Percentiles rank a stretch among this genome's conserved stretches.
Conservation (phyloP, 192 early-diverging fungal species). For the Obelidium mucronatum region DNA sequence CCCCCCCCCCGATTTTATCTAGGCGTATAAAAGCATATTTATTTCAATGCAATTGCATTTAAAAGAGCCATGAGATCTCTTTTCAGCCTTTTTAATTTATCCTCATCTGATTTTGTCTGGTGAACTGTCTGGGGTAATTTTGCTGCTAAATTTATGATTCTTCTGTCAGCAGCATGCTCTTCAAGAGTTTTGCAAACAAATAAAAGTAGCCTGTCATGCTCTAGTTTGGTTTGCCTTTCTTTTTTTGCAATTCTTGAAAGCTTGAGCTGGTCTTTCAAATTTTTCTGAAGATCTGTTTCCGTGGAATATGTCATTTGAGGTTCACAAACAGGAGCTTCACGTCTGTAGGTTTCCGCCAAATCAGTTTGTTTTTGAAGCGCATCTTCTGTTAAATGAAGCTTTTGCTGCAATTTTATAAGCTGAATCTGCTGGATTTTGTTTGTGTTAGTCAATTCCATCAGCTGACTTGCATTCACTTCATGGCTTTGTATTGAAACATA, state of each 20-base stretch:
- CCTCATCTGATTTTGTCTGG: not conserved
- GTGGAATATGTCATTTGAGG: not conserved
- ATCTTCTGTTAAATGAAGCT: too few relatives aligned
- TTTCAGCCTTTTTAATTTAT: not conserved
- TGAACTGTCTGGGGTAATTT: not conserved
- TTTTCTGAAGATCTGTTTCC: not conserved
- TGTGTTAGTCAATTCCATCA: too few relatives aligned
- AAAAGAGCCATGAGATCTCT: not conserved
- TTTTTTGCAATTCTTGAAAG: not conserved
- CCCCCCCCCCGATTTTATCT: too few relatives aligned
- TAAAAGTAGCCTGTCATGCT: not conserved
- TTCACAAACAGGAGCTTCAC: not conserved
- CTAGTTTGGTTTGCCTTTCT: not conserved
- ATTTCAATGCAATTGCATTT: not conserved
- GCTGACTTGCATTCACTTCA: too few relatives aligned
- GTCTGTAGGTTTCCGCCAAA: not conserved
- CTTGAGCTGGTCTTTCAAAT: not conserved
- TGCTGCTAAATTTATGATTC: not conserved
- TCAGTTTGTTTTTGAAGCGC: too few relatives aligned
- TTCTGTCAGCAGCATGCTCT: not conserved
- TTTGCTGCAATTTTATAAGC: too few relatives aligned
- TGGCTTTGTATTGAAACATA: too few relatives aligned
- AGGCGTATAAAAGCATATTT: too few relatives aligned
- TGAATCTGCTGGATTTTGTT: too few relatives aligned
- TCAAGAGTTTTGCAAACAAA: not conserved